phyloP scores from a whole-genome alignment of 441 rosid genomes.

The Aquilaria agallochum region DNA sequence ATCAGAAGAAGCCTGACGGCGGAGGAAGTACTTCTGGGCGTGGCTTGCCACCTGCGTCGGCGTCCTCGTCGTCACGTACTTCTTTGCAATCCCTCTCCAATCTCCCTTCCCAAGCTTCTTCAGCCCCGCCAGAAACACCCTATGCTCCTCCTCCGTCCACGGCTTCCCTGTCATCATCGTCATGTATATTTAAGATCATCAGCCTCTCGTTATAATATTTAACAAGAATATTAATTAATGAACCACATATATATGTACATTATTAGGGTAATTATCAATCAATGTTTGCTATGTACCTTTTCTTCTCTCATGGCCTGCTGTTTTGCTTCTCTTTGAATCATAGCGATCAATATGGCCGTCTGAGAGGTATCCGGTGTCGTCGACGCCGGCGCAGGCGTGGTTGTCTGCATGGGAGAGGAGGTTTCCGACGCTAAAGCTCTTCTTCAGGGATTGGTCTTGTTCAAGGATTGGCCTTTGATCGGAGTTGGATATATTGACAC shows the following conservation, averaged over 20 bases:
- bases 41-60: constrained; percentile 80
- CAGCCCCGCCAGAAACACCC: constrained; percentile 47
- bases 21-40: constrained; percentile 68
- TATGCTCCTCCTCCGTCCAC: constrained; percentile 74
- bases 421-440: constrained; percentile 45
- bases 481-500: constrained; percentile 32
- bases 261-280: no score
- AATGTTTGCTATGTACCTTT: constrained; percentile 30
- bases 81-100: constrained; percentile 68
- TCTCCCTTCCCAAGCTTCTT: constrained; percentile 60
- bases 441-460: constrained; percentile 27
- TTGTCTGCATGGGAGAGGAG: constrained; percentile 21
- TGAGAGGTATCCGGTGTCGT: constrained; percentile 42
- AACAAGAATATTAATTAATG: background rate
- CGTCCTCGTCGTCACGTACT: constrained; percentile 49
- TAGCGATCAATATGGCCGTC: constrained; percentile 33
- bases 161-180: constrained; percentile 41
- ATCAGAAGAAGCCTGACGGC: constrained; percentile 20
- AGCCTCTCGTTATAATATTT: background rate
- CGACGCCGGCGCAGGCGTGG: constrained; percentile 10
- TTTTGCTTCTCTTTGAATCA: constrained; percentile 20
- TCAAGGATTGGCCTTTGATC: constrained; percentile 3
- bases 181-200: background rate
- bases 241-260: background rate
- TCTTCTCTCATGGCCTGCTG: constrained; percentile 22